Base-by-base conservation (phyloP, 371 early-diverging fungal genomes). In the Mucor racemosus region DNA sequence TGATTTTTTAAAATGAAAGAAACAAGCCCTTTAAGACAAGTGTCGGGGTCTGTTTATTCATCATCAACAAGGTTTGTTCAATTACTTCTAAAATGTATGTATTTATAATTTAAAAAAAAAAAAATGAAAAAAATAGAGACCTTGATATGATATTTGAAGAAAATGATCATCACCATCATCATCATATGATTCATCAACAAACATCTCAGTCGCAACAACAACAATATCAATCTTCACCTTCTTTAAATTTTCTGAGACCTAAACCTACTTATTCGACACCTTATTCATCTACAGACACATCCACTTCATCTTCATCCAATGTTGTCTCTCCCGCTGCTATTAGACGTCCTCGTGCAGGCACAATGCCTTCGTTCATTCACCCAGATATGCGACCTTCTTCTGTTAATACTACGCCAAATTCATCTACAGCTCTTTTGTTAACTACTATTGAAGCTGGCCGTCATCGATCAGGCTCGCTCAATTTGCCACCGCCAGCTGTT, bases 341-440 rank as follows among this genome's bases (percentile, higher is more conserved):
- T 41, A 71, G 91, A 46, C 84, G 94, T 26, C 84, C 92, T 44
- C 84, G 94, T 62, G 92, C 94, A 14, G 94, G 92, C 38, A 94
- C 94, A 9, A 86, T 94, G 76, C 91, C 91, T 6, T 91, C 92
- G 7, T 81, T 86, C 69, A 76, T 86, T 48, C 73, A 86, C 53
- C 65, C 81, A 65, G 69, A 76, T 70, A 19, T 58, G 13, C 41
- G 39, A 74, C 53, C 48, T 68, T 46, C 71, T n/a, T 15, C 67
- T 33, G 50, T 86, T 87, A 39, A 81, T 88, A 31, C 13, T 21
- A 31, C 53, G 14, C 53, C 53, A 21, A 53, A 13, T 11, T 7
- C 85, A 85, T 50, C 73, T 87, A 69, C 87, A 0, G 78, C 75
- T 54, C 66, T 78, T 14, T 70, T 84, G 35, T 69, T 82, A 3